Conservation (phyloP, 306 rosid species). For the Malus sieversii region DNA sequence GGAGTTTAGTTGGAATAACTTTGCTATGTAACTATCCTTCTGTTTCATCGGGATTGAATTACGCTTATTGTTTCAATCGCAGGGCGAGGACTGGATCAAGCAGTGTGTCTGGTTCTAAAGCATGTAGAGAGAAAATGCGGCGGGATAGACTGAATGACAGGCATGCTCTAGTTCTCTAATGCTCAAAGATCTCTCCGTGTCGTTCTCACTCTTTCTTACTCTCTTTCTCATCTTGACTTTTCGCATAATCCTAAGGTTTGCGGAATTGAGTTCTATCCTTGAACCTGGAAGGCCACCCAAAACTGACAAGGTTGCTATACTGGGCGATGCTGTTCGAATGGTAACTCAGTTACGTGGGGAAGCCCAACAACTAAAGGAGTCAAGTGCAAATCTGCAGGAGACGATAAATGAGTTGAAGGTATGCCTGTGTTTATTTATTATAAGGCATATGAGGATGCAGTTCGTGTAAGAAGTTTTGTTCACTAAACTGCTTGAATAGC, state of each 20-base stretch:
- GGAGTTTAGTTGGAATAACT: no score
- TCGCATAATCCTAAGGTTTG: constrained; percentile 48
- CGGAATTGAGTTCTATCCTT: constrained; percentile 71
- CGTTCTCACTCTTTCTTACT: constrained; percentile 19
- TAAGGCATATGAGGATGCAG: background rate
- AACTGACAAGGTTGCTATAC: constrained; percentile 63
- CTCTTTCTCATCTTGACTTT: constrained; percentile 30
- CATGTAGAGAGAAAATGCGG: constrained; percentile 83
- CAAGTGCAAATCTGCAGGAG: constrained; percentile 42
- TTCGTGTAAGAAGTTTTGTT: background rate
- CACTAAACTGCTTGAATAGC: background rate
- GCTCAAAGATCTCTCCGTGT: background rate
- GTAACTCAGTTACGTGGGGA: constrained; percentile 62
- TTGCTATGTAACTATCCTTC: no score
- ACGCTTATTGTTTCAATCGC: background rate
- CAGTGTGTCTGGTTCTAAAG: constrained; percentile 55
- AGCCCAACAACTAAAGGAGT: constrained; percentile 54
- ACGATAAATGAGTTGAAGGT: constrained; percentile 84
- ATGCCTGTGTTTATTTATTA: background rate
- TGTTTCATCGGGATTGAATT: background rate
- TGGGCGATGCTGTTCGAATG: constrained; percentile 64
- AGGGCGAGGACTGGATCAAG: constrained; percentile 60
- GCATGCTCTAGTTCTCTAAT: constrained; percentile 29
- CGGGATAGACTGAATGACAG: constrained; percentile 89
- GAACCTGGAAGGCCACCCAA: constrained; percentile 77